These are phyloP conservation scores for Diplogelasinospora grovesii DNA, from an alignment of 495 filamentous ascomycete species.

Conservation along the genomic window DNA sequence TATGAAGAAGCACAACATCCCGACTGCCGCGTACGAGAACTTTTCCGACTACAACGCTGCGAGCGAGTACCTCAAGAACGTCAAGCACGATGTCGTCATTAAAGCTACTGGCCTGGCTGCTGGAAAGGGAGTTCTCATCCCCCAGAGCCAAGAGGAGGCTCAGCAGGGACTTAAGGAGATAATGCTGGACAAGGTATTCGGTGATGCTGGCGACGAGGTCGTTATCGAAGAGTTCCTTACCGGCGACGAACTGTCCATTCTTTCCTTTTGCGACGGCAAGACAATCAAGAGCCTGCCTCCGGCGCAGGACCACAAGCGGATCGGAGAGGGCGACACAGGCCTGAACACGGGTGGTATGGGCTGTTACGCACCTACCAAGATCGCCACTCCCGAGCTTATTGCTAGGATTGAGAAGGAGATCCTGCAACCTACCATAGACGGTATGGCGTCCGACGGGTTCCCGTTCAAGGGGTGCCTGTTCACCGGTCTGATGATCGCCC, in stretches of 20 bases:
- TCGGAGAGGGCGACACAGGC: slow-evolving; percentile 83
- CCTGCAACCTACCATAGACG: slow-evolving; percentile 82
- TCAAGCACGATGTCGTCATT: slow-evolving; percentile 75
- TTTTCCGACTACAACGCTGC: slow-evolving; percentile 79
- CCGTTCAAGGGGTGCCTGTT: slow-evolving; percentile 86
- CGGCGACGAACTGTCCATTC: slow-evolving; percentile 86
- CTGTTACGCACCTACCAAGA: slow-evolving; percentile 85
- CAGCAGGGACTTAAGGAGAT: slow-evolving; percentile 76
- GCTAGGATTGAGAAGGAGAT: slow-evolving; percentile 75
- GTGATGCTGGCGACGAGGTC: slow-evolving; percentile 79
- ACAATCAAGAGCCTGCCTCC: slow-evolving; percentile 79
- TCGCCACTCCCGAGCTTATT: slow-evolving; percentile 67
- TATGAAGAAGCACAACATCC: slow-evolving; percentile 86
- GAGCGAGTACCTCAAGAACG: slow-evolving; percentile 62
- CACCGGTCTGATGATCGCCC: slow-evolving; percentile 94
- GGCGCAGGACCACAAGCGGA: slow-evolving; percentile 94
- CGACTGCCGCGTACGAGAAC: slow-evolving; percentile 84
- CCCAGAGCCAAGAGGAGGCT: slow-evolving; percentile 72
- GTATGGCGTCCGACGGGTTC: slow-evolving; percentile 72
- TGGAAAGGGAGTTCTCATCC: slow-evolving; percentile 90
- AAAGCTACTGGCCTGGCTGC: slow-evolving; percentile 84
- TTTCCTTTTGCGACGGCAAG: slow-evolving; percentile 87
- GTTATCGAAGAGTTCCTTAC: slow-evolving; percentile 94
- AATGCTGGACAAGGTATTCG: slow-evolving; percentile 85
- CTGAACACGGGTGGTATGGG: slow-evolving; percentile 98